Conservation (phyloP, 75 land plant species). For the Sequoia sempervirens region DNA sequence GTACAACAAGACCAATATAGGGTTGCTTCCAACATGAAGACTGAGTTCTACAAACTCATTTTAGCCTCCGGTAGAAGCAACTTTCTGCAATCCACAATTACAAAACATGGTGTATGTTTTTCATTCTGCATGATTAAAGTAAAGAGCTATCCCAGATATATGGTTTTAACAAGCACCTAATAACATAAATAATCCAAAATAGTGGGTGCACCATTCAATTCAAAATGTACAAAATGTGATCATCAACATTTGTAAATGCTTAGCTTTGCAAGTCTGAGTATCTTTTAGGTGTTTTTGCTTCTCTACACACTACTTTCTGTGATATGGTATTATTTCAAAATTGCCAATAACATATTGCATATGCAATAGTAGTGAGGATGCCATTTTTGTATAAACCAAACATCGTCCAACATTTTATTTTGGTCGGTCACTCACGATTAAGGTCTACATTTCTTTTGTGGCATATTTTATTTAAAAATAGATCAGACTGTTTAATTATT, state of each 20-base stretch:
- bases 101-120: not conserved
- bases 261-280: not conserved
- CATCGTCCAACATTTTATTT: not conserved
- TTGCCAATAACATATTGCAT: not conserved
- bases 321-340: not conserved
- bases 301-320: not conserved
- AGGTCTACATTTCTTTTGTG: constrained; percentile 2
- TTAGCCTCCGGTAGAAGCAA: not conserved
- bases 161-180: not conserved
- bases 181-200: not conserved
- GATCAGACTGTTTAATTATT: not conserved
- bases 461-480: not conserved
- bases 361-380: not conserved
- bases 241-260: not conserved
- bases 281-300: not conserved
- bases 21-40: not conserved
- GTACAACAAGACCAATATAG: too few species aligned
- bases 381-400: not conserved
- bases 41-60: not conserved
- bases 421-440: not conserved
- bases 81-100: not conserved
- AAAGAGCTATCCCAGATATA: not conserved
- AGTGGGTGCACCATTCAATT: too few species aligned
- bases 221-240: not conserved
- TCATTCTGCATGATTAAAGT: not conserved